Evolutionary conservation across 2,329 filamentous ascomycete genomes (phyloP), one percentile per base, ranked within the genome.

Genomic region (Botrytis squamosa): DNA sequence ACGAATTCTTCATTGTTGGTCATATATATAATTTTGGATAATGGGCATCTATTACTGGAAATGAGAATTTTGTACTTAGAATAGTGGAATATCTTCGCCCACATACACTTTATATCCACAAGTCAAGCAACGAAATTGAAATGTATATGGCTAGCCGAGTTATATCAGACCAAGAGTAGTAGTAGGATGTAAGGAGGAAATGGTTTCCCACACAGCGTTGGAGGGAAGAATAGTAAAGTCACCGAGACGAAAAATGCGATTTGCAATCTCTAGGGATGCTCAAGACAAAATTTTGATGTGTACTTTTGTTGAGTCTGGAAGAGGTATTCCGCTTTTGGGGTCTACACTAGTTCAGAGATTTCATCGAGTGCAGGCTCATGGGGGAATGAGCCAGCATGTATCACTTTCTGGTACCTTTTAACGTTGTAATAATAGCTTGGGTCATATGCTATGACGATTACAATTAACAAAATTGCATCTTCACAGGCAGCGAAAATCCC

Each of bases 301-400:
- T 8, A 9, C 8, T 33, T 36, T 33, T 36, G 7, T 12, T 12
- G 9, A 33, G 1, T 22, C 9, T 12, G 59, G 20, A 16, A 63
- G 25, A 25, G 14, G 8, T 1, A 1, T 25, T n/a, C 2, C 2
- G 7, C 7, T 63, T n/a, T 42, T 7, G 3, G 1, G 14, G 5
- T n/a, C 36, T 10, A 10, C 12, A 18, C 2, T 18, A 25, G 38
- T 0, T 16, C 8, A 7, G 12, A 16, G 7, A 16, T 9, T 12
- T 42, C 6, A 9, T n/a, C 0, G 7, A 33, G 20, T 42, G 3
- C 6, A 29, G 14, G 38, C 16, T 20, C 14, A 63, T 5, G 38
- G 5, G 14, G 14, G 16, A 18, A 1, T 3, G 16, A 42, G 38
- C 38, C 12, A 42, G 16, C 25, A 20, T 42, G 25, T 29, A 20